These are phyloP conservation scores for Fusarium xylarioides DNA, from an alignment of 2,329 filamentous ascomycete genomes.

Conservation along the genomic window DNA sequence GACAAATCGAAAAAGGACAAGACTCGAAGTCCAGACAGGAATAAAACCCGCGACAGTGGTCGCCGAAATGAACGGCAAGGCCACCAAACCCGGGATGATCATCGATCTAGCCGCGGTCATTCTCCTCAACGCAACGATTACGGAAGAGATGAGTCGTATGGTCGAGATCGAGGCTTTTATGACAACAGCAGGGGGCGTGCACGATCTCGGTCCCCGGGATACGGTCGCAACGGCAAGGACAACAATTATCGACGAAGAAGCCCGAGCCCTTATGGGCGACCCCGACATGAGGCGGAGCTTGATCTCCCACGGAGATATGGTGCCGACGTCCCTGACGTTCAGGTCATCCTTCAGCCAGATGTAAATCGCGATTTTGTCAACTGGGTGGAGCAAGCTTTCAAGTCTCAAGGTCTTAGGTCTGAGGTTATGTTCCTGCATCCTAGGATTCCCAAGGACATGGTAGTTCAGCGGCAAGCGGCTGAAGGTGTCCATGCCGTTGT, in stretches of 20 bases:
- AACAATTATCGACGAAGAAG: slow-evolving; percentile 73
- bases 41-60: slow-evolving; percentile 60
- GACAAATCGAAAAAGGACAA: slow-evolving; percentile 74
- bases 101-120: slow-evolving; percentile 68
- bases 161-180: slow-evolving; percentile 55
- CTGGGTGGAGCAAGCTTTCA: slow-evolving; percentile 83
- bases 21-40: slow-evolving; percentile 65
- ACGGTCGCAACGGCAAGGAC: slow-evolving; percentile 55
- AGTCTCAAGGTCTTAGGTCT: slow-evolving; percentile 73
- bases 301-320: slow-evolving; percentile 79
- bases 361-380: slow-evolving; percentile 81
- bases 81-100: slow-evolving; percentile 67
- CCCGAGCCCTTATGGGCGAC: slow-evolving; percentile 68
- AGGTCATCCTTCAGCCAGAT: slow-evolving; percentile 83
- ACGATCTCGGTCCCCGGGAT: slow-evolving; percentile 73
- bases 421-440: slow-evolving; percentile 84
- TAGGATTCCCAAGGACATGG: slow-evolving; percentile 76
- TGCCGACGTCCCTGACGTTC: slow-evolving; percentile 84
- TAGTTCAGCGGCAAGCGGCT: slow-evolving; percentile 85
- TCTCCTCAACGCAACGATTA: slow-evolving; percentile 66
- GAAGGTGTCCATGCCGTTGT: slow-evolving; percentile 90
- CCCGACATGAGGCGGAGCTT: slow-evolving; percentile 64
- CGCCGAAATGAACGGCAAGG: slow-evolving; percentile 58
- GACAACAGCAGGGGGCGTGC: slow-evolving; percentile 60
- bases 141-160: slow-evolving; percentile 69